These are phyloP conservation scores for Claviceps pazoutovae DNA, from an alignment of 2,329 filamentous ascomycete species.

Conservation along the genomic window DNA sequence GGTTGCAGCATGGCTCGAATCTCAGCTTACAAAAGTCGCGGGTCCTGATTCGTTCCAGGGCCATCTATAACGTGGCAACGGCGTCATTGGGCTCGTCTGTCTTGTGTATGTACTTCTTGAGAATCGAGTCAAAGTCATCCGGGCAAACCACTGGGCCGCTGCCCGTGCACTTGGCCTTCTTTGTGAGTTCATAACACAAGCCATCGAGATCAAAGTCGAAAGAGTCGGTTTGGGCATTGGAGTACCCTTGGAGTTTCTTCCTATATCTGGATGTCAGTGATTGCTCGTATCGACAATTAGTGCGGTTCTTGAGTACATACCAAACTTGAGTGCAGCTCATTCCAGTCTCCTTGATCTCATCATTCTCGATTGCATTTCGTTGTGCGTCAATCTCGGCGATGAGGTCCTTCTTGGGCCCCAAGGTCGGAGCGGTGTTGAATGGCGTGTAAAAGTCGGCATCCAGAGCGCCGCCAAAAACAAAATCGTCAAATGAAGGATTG, in stretches of 20 bases:
- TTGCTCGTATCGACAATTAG: neutral
- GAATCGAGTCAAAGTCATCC: slow-evolving; percentile 70
- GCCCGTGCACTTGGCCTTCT: slow-evolving; percentile 92
- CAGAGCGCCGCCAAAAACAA: slow-evolving; percentile 59
- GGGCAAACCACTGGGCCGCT: slow-evolving; percentile 80
- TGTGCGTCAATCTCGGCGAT: slow-evolving; percentile 65
- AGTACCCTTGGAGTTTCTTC: slow-evolving; percentile 79
- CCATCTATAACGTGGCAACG: slow-evolving; percentile 5
- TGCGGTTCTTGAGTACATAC: slow-evolving; percentile 38
- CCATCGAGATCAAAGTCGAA: slow-evolving; percentile 80
- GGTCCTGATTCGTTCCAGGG: no score
- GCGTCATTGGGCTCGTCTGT: slow-evolving; percentile 29
- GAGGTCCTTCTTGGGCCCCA: slow-evolving; percentile 47
- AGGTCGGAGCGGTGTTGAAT: slow-evolving; percentile 50
- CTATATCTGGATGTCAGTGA: slow-evolving; percentile 39
- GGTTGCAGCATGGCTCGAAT: no score
- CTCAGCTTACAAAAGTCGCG: no score
- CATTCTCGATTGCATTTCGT: slow-evolving; percentile 57
- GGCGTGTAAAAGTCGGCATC: slow-evolving; percentile 70
- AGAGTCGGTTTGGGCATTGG: slow-evolving; percentile 66
- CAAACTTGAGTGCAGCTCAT: slow-evolving; percentile 86
- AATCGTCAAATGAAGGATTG: slow-evolving; percentile 57
- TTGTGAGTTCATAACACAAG: slow-evolving; percentile 81
- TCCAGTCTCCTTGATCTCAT: slow-evolving; percentile 41
- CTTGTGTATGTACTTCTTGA: slow-evolving; percentile 48